Evolutionary conservation across 1,139 yeast genomes (phyloP), one percentile per base, ranked within the genome.

Genomic region (Suzukiozyma palmioleophila): DNA sequence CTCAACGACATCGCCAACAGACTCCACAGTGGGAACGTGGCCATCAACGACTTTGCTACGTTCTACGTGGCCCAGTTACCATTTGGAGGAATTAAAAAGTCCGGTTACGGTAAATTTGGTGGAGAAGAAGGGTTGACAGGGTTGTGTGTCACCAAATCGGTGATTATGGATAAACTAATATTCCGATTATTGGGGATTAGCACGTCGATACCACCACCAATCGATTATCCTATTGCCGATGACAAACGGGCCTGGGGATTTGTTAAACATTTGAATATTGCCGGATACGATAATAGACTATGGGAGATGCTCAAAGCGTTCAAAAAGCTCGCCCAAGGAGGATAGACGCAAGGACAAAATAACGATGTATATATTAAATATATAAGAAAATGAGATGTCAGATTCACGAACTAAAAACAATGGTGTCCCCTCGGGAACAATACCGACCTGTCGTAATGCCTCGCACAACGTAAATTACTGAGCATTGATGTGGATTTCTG

Each of bases 71-170:
- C 97, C 48, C 97, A 92, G 63, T 72, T 90, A 50, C 98, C 98
- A 30, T 92, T 92, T 65, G 98, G 98, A 40, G 98, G 98, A 24
- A 77, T 78, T 26, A 84, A 84, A 51, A 92, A 90, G 37, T 85
- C 96, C 8, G 98, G 98, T 0, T 92, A 88, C 55, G 97, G 97
- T 40, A 90, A 89, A 58, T 92, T 92, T 66, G 96, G 96, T 24
- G 97, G 98, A 30, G 95, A 84, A 57, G 98, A 92, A 69, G 98
- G 97, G 1, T 69, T 92, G 29, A 77, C 88, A 33, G 97, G 96
- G 0, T 69, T 92, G 34, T 90, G 97, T 58, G 73, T 80, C 42
- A 85, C 88, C 40, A 92, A 92, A 57, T 81, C 94, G 33, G 77
- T 92, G 4, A 89, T 96, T 42, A 84, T 78, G 70, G 97, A 92